Evolutionary conservation across 1,284 basidiomycete species (phyloP).

Genomic region (Apiotrichum porosum): DNA sequence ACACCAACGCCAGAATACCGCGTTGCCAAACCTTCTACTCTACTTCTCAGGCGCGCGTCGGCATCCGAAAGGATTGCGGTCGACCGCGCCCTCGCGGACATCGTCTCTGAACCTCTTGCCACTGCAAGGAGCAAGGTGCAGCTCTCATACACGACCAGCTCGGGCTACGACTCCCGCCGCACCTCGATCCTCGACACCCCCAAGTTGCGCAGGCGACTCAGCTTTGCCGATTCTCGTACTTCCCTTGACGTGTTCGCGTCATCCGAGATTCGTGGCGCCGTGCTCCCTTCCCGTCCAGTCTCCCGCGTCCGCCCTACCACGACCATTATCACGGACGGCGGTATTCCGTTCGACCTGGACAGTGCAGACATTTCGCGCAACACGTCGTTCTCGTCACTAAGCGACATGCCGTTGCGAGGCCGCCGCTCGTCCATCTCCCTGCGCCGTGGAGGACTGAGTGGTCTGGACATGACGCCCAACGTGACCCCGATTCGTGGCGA

Average conservation of each 20-base stretch:
- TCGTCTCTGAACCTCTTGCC: constrained; percentile 47
- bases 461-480: constrained; percentile 2
- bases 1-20: constrained; percentile 12
- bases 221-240: constrained; percentile 14
- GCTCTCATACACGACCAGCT: constrained; percentile 26
- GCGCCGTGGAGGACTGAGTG: not conserved
- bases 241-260: constrained; percentile 6
- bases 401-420: not conserved
- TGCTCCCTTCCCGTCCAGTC: not conserved
- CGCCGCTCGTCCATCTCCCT: constrained; percentile 5
- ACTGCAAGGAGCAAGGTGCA: constrained; percentile 43
- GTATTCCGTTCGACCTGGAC: not conserved
- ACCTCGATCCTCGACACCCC: constrained; percentile 26
- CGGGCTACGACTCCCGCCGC: constrained; percentile 14
- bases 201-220: constrained; percentile 35
- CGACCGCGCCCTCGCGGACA: constrained; percentile 46
- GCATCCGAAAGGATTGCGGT: constrained; percentile 58
- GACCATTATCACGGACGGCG: not conserved
- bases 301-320: not conserved
- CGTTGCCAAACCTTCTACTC: constrained; percentile 36
- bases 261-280: constrained; percentile 7
- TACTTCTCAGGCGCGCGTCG: constrained; percentile 66
- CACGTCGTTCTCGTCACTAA: constrained; percentile 9
- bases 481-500: not conserved
- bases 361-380: constrained; percentile 7